Percentiles rank a stretch among this genome's conserved stretches.
phyloP scores from a whole-genome alignment of 805 yeast genomes.

The Tetrapisispora phaffii region DNA sequence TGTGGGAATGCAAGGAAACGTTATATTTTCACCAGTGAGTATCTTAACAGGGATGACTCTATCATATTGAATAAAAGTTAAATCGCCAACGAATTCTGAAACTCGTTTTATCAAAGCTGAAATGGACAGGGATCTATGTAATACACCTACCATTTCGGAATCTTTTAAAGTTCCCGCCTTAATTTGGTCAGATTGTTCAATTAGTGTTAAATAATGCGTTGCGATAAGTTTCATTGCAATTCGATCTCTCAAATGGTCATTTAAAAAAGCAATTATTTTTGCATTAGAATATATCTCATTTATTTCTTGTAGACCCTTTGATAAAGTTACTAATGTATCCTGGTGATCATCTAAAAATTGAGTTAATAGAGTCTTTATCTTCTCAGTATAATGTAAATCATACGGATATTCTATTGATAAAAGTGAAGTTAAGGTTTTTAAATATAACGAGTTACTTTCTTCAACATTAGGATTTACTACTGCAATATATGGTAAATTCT shows the following conservation, averaged over 20 bases:
- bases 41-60: slow-evolving; percentile 51
- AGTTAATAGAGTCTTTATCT: slow-evolving; percentile 43
- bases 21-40: slow-evolving; percentile 45
- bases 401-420: slow-evolving; percentile 35
- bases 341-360: slow-evolving; percentile 65
- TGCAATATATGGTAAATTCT: slow-evolving; percentile 72
- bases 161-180: slow-evolving; percentile 7
- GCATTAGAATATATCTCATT: slow-evolving; percentile 34
- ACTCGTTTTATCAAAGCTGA: slow-evolving; percentile 53
- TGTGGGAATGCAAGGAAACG: slow-evolving; percentile 75
- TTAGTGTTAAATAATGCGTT: slow-evolving; percentile 68
- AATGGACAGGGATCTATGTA: slow-evolving; percentile 59
- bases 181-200: slow-evolving; percentile 26
- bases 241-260: slow-evolving; percentile 69
- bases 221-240: slow-evolving; percentile 80
- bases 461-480: slow-evolving; percentile 82
- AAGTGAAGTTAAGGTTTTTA: slow-evolving; percentile 53
- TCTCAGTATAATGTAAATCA: slow-evolving; percentile 43
- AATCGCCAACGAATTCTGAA: slow-evolving; percentile 69
- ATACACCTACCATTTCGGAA: slow-evolving; percentile 42
- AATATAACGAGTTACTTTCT: slow-evolving; percentile 61
- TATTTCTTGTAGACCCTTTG: slow-evolving; percentile 59
- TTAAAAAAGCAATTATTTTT: slow-evolving; percentile 53
- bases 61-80: slow-evolving; percentile 77
- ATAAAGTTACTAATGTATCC: slow-evolving; percentile 72